Percentiles rank a stretch among this genome's conserved stretches.
Conservation (phyloP, 202 grass and related monocot genomes). For the Schoenoplectus triqueter region DNA sequence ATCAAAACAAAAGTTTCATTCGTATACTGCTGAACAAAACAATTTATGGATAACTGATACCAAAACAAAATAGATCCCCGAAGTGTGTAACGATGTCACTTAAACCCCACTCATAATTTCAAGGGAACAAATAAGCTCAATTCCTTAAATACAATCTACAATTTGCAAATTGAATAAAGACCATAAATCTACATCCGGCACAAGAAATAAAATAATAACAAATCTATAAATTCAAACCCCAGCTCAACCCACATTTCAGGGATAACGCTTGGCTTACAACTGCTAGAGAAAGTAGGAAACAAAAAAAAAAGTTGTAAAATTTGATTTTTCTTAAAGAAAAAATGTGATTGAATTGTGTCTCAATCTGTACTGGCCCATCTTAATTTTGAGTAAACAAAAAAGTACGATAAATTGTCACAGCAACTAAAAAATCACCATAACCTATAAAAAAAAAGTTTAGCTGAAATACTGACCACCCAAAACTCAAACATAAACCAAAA, state of each 20-base stretch:
- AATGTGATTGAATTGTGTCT: neutral
- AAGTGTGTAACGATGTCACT: neutral
- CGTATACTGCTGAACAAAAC: too few species aligned
- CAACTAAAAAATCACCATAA: neutral
- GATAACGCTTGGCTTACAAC: neutral
- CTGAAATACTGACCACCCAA: constrained; percentile 10
- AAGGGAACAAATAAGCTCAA: neutral
- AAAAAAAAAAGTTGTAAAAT: constrained; percentile 1
- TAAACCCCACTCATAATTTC: constrained; percentile 19
- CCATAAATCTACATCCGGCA: neutral
- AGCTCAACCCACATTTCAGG: neutral
- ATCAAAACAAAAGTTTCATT: neutral
- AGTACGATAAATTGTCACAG: neutral
- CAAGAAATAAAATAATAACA: constrained; percentile 16
- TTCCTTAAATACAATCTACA: neutral
- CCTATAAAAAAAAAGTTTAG: neutral
- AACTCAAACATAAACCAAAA: neutral
- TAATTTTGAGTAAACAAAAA: constrained; percentile 5
- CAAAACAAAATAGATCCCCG: neutral
- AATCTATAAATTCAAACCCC: constrained; percentile 13
- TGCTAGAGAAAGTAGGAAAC: neutral
- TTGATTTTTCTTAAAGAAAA: neutral
- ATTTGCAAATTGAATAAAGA: neutral
- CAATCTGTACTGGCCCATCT: neutral
- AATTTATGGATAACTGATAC: neutral